These are phyloP conservation scores for Populus simonii DNA, from an alignment of 345 rosid species.

Conservation along the genomic window DNA sequence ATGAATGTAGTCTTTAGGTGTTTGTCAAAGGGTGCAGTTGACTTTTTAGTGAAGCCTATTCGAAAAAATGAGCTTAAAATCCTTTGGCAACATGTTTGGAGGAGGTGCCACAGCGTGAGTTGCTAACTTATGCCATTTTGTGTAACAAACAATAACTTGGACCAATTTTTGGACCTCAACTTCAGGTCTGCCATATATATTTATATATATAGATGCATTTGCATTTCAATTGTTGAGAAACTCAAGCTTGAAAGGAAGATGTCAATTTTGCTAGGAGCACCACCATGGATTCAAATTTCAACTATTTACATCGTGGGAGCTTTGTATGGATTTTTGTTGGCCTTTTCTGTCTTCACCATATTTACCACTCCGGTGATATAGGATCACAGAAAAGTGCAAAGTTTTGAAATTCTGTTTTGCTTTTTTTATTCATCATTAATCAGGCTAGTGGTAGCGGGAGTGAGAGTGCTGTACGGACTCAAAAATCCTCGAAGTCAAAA, in stretches of 20 bases:
- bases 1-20: constrained; percentile 25
- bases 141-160: constrained; percentile 14
- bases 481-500: constrained; percentile 40
- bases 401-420: not conserved
- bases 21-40: constrained; percentile 29
- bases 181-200: constrained; percentile 18
- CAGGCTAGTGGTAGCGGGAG: constrained; percentile 48
- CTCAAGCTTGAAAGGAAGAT: not conserved
- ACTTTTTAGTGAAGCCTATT: constrained; percentile 30
- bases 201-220: not conserved
- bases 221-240: constrained; percentile 1
- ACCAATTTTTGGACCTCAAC: constrained; percentile 15
- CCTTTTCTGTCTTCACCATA: not conserved
- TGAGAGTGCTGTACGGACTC: constrained; percentile 40
- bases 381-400: not conserved
- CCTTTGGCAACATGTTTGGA: constrained; percentile 36
- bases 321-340: not conserved
- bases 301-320: not conserved
- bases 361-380: not conserved
- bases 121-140: constrained; percentile 15
- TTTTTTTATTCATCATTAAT: not conserved
- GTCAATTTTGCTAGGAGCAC: constrained; percentile 1
- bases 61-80: constrained; percentile 30
- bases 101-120: constrained; percentile 15
- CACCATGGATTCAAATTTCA: not conserved